Conservation (phyloP, 495 filamentous ascomycete genomes). For the Penicillium lagena region DNA sequence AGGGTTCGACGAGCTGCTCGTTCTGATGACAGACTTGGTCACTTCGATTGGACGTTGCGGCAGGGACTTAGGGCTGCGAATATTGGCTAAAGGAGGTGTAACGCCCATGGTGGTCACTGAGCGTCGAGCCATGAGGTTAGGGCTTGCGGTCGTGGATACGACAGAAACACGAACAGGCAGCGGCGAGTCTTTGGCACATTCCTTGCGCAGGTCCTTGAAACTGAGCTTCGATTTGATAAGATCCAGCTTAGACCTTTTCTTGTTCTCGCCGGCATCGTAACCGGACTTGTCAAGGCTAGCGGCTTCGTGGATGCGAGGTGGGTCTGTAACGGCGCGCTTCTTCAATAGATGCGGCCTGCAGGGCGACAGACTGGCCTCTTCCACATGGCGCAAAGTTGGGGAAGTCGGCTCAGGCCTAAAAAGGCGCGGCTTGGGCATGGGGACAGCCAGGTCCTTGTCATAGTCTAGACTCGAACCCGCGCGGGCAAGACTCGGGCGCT, state of each 20-base stretch:
- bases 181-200: constrained; percentile 11
- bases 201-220: constrained; percentile 28
- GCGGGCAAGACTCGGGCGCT: constrained; percentile 3
- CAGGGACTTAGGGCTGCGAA: not conserved
- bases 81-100: not conserved
- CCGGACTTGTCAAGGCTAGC: not conserved
- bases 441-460: constrained; percentile 21
- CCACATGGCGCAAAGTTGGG: not conserved
- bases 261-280: constrained; percentile 1
- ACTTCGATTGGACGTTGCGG: not conserved
- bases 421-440: constrained; percentile 22
- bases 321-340: constrained; percentile 16
- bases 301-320: not conserved
- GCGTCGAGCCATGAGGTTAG: no score
- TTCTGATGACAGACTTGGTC: not conserved
- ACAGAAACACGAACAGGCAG: not conserved
- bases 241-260: constrained; percentile 22
- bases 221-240: constrained; percentile 25
- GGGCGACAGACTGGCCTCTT: not conserved
- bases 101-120: not conserved
- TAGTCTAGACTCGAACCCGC: constrained; percentile 20
- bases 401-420: not conserved
- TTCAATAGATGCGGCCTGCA: constrained; percentile 3
- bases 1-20: not conserved
- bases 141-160: constrained; percentile 1